These are phyloP conservation scores for Pseudocercospora ulei DNA, from an alignment of 2,329 filamentous ascomycete species.

Conservation along the genomic window DNA sequence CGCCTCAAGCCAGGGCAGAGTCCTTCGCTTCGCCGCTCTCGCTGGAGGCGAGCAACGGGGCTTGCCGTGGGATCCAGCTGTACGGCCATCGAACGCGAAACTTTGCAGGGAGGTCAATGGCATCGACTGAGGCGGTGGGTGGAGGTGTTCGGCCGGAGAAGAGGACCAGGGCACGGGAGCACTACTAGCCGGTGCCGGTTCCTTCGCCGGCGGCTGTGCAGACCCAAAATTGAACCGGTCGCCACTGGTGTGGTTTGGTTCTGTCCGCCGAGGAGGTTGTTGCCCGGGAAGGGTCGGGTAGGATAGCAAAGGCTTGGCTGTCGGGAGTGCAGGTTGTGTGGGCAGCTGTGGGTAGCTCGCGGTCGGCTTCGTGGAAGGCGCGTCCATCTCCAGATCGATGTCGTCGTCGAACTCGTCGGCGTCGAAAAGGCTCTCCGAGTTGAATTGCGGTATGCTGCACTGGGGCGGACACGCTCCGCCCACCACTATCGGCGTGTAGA, in stretches of 20 bases:
- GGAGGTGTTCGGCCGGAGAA: constrained; percentile 37
- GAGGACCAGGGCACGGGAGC: constrained; percentile 60
- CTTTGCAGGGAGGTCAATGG: constrained; percentile 16
- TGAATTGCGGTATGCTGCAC: constrained; percentile 19
- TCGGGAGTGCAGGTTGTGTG: constrained; percentile 18
- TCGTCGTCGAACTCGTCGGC: constrained; percentile 86
- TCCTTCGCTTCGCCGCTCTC: constrained; percentile 51
- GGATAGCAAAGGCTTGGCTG: constrained; percentile 22
- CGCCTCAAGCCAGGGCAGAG: constrained; percentile 50
- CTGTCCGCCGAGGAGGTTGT: constrained; percentile 16
- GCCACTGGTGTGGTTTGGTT: constrained; percentile 5
- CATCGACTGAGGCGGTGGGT: constrained; percentile 13
- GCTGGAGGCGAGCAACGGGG: constrained; percentile 24
- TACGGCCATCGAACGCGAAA: constrained; percentile 17
- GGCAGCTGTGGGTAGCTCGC: constrained; percentile 39
- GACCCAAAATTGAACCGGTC: constrained; percentile 24
- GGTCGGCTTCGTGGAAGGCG: constrained; percentile 44
- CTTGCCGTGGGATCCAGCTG: not conserved
- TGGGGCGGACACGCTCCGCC: constrained; percentile 35
- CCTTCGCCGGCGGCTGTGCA: constrained; percentile 28
- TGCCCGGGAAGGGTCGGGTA: constrained; percentile 29
- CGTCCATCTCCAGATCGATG: constrained; percentile 60
- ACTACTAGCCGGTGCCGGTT: constrained; percentile 43
- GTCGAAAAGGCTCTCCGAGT: constrained; percentile 44
- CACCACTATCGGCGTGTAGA: constrained; percentile 31